Base-by-base conservation (phyloP, 2,329 filamentous ascomycete genomes). In the Fusarium nurragi region DNA sequence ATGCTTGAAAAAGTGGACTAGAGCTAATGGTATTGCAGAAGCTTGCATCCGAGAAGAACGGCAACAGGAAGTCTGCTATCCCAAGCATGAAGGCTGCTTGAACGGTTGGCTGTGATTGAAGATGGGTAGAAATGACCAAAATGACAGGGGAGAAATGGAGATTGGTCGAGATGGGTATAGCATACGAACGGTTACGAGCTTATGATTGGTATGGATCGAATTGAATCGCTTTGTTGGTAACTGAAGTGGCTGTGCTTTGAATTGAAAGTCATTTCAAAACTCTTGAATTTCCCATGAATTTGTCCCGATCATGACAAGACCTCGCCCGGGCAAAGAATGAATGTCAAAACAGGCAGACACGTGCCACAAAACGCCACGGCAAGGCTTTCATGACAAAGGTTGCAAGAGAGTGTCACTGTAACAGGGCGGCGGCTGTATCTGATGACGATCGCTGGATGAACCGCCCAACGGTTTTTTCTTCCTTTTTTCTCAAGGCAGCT, bases 31-130 rank as follows among this genome's bases (percentile, higher is more conserved):
- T 21, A 22, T 1, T 28, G 19, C 16, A 43, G 64, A 53, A 72
- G 61, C 43, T 50, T 32, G 58, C 60, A 36, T 21, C 50, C 4
- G 44, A 54, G 10, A 49, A 64, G 19, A 67, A 54, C 5, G 62
- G 58, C 26, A 58, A 57, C 39, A 45, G 53, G 41, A 63, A 69
- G 40, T 28, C 60, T 43, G 60, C 69, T 23, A 25, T 43, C 13
- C 69, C 69, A 43, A 72, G 69, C 22, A 47, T 54, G 32, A 71
- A 65, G 54, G 69, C 65, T 7, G 64, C 61, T 30, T 54, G n/a
- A 56, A 32, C 10, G 13, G n/a, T 44, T 45, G 25, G 16, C 18
- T 21, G 30, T 28, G 18, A 25, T 37, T 37, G 39, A 36, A 30
- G 13, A 14, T 12, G 12, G 16, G 45, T 7, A 43, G 44, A 39